These are phyloP conservation scores for Leccinum olivaceoglutinosum DNA, from an alignment of 1,284 basidiomycete genomes.

Conservation along the genomic window DNA sequence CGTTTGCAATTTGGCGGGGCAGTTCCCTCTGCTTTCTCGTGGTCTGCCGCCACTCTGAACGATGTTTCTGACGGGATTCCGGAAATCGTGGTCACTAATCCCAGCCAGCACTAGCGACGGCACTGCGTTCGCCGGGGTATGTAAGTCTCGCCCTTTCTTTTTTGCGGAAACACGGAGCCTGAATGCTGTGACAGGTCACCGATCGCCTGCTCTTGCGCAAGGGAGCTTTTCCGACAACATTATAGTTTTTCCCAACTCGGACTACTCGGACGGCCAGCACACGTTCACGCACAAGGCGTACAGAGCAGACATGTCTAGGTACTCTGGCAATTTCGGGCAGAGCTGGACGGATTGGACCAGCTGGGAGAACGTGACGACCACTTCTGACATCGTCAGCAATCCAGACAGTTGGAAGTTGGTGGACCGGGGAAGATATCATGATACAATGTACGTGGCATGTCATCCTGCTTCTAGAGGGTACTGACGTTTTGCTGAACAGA, in stretches of 20 bases:
- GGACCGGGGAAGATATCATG: conserved; percentile 81
- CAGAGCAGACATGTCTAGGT: conserved; percentile 85
- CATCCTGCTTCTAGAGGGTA: background rate
- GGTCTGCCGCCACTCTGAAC: conserved; percentile 61
- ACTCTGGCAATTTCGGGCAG: conserved; percentile 79
- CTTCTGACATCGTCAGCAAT: conserved; percentile 48
- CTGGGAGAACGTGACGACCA: conserved; percentile 69
- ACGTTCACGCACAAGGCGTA: conserved; percentile 75
- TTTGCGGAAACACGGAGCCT: background rate
- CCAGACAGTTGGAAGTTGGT: conserved; percentile 62
- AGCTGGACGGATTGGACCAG: conserved; percentile 76
- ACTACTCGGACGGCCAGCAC: conserved; percentile 65
- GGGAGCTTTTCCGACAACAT: conserved; percentile 63
- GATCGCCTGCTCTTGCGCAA: conserved; percentile 81
- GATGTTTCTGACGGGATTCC: conserved; percentile 80
- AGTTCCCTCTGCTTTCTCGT: conserved; percentile 59
- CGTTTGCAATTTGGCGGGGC: conserved; percentile 49
- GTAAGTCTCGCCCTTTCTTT: conserved; percentile 34
- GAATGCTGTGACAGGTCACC: conserved; percentile 36
- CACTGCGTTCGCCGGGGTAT: conserved; percentile 41
- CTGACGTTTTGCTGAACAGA: conserved; percentile 40
- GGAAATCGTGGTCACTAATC: conserved; percentile 62
- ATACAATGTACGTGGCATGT: conserved; percentile 65
- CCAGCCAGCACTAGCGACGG: conserved; percentile 36
- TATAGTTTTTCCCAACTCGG: conserved; percentile 76